Base-by-base conservation (phyloP, 1,284 basidiomycete genomes). In the Takashimella koratensis region DNA sequence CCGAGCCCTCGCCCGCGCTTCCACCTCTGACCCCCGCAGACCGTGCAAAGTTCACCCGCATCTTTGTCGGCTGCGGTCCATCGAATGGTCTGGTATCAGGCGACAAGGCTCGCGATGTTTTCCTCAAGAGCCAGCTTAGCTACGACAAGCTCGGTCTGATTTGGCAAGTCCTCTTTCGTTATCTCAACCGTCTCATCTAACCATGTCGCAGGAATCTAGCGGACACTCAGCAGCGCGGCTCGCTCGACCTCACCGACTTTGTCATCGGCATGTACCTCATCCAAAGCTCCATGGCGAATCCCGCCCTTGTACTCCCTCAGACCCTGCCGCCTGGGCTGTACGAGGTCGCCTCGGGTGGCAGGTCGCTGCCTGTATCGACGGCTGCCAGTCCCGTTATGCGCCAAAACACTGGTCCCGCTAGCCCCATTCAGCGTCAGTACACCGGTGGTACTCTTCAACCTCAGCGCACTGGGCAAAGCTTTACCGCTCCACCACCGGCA, bases 211-310 rank as follows among this genome's bases (percentile, higher is more conserved):
- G 91, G 92, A 87, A 84, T 62, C 83, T 99, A 30, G 90, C 95
- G 19, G 96, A 99, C 75, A 95, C 93, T 1, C 90, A 94, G 74
- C 84, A 88, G 62, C 84, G 96, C 56, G 96, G 96, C 41, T 80
- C 83, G 3, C 84, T 99, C 56, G 96, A 98, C 71, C 80, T 86
- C 21, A 83, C 88, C 43, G 96, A 99, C 76, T 99, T 98, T 71
- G 87, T 88, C 60, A 86, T 99, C 67, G 96, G 90, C 49, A 97
- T 99, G 96, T 90, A 88, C 73, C 72, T 76, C 68, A 95, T 98
- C 63, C 94, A 97, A 75, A 86, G 84, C 42, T 81, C 83, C 47
- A 98, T 98, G 94, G 85, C 87, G 47, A 84, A 85, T 50, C 82
- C 87, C 50, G 78, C 92, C 53, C 78, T 86, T 43, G 81, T 80